These are phyloP conservation scores for Phytophthora pini DNA, from an alignment of 352 stramenopile genomes.

Conservation along the genomic window DNA sequence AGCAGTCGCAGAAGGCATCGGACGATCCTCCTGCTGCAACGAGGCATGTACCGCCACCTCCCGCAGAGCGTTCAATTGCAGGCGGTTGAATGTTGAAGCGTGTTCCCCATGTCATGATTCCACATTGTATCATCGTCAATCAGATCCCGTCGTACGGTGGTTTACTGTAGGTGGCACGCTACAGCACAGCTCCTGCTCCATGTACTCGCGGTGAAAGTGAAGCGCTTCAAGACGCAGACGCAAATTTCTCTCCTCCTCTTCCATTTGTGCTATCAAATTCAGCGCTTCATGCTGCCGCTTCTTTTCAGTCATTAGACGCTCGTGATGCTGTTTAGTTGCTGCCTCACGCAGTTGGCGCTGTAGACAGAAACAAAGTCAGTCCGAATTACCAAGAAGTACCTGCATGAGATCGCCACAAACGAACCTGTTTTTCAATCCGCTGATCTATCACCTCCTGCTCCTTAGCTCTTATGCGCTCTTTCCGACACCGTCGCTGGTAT, in stretches of 20 bases:
- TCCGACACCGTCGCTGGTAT: conserved; percentile 35
- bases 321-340: conserved; percentile 44
- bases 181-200: conserved; percentile 39
- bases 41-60: neutral
- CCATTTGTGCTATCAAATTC: conserved; percentile 49
- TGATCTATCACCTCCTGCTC: conserved; percentile 43
- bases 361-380: conserved; percentile 10
- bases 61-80: conserved; percentile 13
- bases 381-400: neutral
- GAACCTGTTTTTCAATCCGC: conserved; percentile 52
- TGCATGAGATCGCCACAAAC: neutral
- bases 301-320: conserved; percentile 48
- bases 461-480: conserved; percentile 57
- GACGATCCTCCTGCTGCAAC: conserved; percentile 1
- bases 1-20: neutral
- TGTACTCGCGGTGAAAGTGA: conserved; percentile 57
- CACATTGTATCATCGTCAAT: conserved; percentile 15
- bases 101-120: conserved; percentile 2
- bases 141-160: conserved; percentile 4
- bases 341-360: conserved; percentile 49
- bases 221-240: conserved; percentile 61
- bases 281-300: conserved; percentile 48
- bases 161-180: neutral
- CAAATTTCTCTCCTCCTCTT: conserved; percentile 65
- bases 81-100: conserved; percentile 9